Base-by-base conservation (phyloP, 2,329 filamentous ascomycete species). In the Phialocephala subalpina region DNA sequence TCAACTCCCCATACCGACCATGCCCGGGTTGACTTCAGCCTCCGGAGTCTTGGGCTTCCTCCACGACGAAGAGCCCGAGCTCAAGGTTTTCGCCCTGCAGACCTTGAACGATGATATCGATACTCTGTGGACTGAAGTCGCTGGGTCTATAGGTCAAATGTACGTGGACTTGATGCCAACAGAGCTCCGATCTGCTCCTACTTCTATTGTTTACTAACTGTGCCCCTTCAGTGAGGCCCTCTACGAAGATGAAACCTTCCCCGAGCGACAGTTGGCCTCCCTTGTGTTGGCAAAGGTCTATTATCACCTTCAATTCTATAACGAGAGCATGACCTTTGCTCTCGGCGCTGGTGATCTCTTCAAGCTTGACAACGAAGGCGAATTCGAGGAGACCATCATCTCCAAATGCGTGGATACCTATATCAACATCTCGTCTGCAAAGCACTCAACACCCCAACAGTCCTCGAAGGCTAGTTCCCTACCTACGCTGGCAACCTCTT, bases 321-420 rank as follows among this genome's bases (percentile, higher is more conserved):
- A 97, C 78, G 96, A 99, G 83, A 97, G 95, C 81, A 98, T 99
- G 95, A 92, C 93, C 60, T 98, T 99, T 80, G 96, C 96, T 70
- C 88, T 99, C 55, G 94, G 94, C 66, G 94, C 96, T 27, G 96
- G 96, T 67, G 93, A 97, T 78, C 89, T 97, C 58, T 97, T 99
- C 85, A 93, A 97, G 82, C 87, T 98, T 71, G 92, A 97, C 76
- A 87, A 90, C 62, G 91, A 92, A 60, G 92, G 93, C 80, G 96
- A 99, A 83, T 99, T 97, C 77, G 96, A 99, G 80, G 94, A 99
- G 83, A 99, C 96, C 64, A 98, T 99, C 82, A 94, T 98, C 79
- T 95, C 95, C 67, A 97, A 97, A 86, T 99, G 96, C 77, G 89
- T 99, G 76, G 96, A 99, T 80, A 97, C 97, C 71, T 99, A 97